Evolutionary conservation across 2,329 filamentous ascomycete species (phyloP).

Genomic region (Boeremia exigua): DNA sequence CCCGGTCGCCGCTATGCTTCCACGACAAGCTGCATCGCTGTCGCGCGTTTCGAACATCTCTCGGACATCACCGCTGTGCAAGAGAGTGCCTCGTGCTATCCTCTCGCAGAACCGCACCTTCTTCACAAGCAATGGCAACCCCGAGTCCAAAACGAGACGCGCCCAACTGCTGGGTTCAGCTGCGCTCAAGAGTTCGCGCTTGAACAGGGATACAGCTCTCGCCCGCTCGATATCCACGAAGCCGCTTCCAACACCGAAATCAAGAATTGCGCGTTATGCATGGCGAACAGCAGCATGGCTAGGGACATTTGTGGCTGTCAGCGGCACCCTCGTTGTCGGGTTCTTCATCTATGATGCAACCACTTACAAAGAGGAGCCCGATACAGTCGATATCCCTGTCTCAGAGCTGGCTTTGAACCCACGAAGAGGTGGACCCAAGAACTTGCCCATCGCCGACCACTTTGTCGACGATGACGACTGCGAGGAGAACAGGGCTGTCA

Average conservation of each 20-base stretch:
- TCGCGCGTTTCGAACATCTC: constrained; percentile 34
- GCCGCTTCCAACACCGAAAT: constrained; percentile 38
- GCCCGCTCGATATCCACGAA: constrained; percentile 40
- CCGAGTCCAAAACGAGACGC: constrained; percentile 27
- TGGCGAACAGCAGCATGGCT: constrained; percentile 74
- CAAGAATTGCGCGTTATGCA: constrained; percentile 58
- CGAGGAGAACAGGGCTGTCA: constrained; percentile 70
- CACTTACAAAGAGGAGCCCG: constrained; percentile 79
- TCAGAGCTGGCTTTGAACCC: constrained; percentile 83
- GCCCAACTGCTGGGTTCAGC: constrained; percentile 28
- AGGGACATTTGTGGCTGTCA: constrained; percentile 76
- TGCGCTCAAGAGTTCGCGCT: constrained; percentile 25
- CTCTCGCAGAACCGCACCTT: constrained; percentile 30
- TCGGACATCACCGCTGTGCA: constrained; percentile 22
- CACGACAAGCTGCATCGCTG: constrained; percentile 39
- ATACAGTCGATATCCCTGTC: constrained; percentile 76
- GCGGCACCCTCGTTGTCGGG: constrained; percentile 72
- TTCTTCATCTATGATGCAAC: constrained; percentile 96
- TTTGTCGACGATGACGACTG: constrained; percentile 89
- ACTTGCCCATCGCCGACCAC: constrained; percentile 86
- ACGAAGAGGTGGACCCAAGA: constrained; percentile 86
- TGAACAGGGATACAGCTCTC: constrained; percentile 25
- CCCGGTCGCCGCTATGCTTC: constrained; percentile 31
- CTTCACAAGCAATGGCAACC: constrained; percentile 36
- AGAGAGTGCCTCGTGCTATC: constrained; percentile 16